Percentiles rank a stretch among this genome's conserved stretches.
Conservation (phyloP, 352 stramenopile species). For the Saprolegnia diclina region DNA sequence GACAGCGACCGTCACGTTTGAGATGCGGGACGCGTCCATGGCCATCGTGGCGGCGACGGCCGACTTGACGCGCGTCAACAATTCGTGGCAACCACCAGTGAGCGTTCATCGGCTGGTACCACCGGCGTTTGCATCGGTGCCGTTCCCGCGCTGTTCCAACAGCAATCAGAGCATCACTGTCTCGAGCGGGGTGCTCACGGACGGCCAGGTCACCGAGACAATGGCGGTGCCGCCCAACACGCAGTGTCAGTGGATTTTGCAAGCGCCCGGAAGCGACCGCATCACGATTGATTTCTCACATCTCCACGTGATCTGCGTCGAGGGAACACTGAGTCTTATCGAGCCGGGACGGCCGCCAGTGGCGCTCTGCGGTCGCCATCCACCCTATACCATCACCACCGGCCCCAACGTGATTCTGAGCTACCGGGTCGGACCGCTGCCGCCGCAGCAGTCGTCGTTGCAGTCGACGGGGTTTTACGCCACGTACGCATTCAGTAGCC, state of each 20-base stretch:
- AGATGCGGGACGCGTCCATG: neutral
- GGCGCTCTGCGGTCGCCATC: neutral
- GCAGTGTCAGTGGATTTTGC: conserved; percentile 9
- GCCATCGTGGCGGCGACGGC: neutral
- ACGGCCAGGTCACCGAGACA: neutral
- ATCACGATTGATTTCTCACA: conserved; percentile 11
- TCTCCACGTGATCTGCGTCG: conserved; percentile 14
- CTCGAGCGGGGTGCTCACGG: neutral
- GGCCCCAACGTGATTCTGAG: too few relatives aligned
- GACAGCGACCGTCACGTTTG: conserved; percentile 9
- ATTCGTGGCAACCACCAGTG: too few relatives aligned
- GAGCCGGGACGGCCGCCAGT: neutral
- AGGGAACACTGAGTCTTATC: conserved; percentile 1
- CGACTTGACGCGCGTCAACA: too few relatives aligned
- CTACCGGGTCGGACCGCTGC: too few relatives aligned
- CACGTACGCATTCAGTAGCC: conserved; percentile 2
- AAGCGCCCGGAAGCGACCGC: neutral
- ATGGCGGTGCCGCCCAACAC: neutral
- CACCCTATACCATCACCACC: too few relatives aligned
- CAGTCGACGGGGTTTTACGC: conserved; percentile 20
- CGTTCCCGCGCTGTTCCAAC: neutral
- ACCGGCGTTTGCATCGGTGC: too few relatives aligned
- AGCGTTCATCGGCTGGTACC: too few relatives aligned
- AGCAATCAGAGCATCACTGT: neutral
- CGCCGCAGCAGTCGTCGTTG: neutral